Evolutionary conservation across 805 yeast genomes (phyloP).

Genomic region (Ogataea paradorogensis): DNA sequence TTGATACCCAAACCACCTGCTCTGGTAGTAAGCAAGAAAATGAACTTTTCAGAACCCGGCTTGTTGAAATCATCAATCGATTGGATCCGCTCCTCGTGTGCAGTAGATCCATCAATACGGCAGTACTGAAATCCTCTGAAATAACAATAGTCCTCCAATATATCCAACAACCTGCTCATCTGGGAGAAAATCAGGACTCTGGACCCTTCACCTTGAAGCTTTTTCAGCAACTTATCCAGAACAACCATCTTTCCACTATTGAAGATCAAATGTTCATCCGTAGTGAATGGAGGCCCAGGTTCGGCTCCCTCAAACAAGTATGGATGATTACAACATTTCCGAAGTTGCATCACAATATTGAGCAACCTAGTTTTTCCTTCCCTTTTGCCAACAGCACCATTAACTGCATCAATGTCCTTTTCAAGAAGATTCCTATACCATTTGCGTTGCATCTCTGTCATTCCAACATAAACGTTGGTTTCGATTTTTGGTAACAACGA

Average conservation of each 20-base stretch:
- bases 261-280: conserved; percentile 88
- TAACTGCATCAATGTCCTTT: conserved; percentile 93
- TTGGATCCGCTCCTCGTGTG: conserved; percentile 86
- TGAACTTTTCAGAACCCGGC: conserved; percentile 77
- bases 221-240: conserved; percentile 74
- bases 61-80: conserved; percentile 91
- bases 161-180: conserved; percentile 87
- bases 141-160: conserved; percentile 86
- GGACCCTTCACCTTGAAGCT: conserved; percentile 73
- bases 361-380: conserved; percentile 89
- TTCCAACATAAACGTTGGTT: conserved; percentile 83
- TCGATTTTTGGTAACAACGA: conserved; percentile 89
- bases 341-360: conserved; percentile 93
- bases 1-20: conserved; percentile 98
- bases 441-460: conserved; percentile 91
- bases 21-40: conserved; percentile 85
- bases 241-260: conserved; percentile 91
- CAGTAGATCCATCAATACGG: conserved; percentile 90
- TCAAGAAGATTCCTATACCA: conserved; percentile 90
- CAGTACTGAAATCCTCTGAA: conserved; percentile 83
- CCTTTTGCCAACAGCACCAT: conserved; percentile 91
- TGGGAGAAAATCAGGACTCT: conserved; percentile 90
- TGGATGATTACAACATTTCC: conserved; percentile 97
- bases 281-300: conserved; percentile 97
- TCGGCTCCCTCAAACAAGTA: conserved; percentile 98